Base-by-base conservation (phyloP, 164 flowering plant species). In the Protea cynaroides region DNA sequence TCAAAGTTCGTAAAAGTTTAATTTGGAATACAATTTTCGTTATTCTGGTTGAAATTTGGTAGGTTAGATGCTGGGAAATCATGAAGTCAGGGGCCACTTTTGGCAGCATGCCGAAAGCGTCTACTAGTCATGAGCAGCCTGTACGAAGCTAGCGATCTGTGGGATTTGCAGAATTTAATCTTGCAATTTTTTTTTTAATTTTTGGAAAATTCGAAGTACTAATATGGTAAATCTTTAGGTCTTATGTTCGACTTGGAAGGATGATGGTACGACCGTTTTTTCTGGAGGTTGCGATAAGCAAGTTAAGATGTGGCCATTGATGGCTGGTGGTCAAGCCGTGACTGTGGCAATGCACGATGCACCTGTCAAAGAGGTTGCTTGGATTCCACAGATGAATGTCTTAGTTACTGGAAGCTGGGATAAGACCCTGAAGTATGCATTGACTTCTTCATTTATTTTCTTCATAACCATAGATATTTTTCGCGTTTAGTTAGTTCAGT, bases 231-330 rank as follows among this genome's bases (percentile, higher is more conserved):
- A 49, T 66, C 59, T 57, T 8, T 54, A 94, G 97, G 97, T 95
- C 40, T 65, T 95, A 47, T 95, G 99, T 82, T 92, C 97, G 38
- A 61, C 97, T 49, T 95, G 99, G 99, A 95, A 95, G 68, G 99
- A 92, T 73, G 99, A 95, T 83, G 97, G 97, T 14, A 84, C 89
- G 19, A 86, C 97, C 64, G 97, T 95, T 13, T 95, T 95, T 69
- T 86, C 97, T 55, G 99, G 97, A 64, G 97, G 99, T 18, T 95
- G 99, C 79, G 97, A 95, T 69, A 95, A 95, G 73, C 97, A 88
- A 65, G 99, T 76, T 2, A 95, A 95, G 65, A 95, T 95, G 99
- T 92, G 99, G 99, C 90, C 94, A 15, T 75, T 91, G 67, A 63
- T 80, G 75, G 81, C 95, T 63, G 96, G 96, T 62, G 92, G 87